Conservation (phyloP, 805 yeast species). For the Candida adriatica region DNA sequence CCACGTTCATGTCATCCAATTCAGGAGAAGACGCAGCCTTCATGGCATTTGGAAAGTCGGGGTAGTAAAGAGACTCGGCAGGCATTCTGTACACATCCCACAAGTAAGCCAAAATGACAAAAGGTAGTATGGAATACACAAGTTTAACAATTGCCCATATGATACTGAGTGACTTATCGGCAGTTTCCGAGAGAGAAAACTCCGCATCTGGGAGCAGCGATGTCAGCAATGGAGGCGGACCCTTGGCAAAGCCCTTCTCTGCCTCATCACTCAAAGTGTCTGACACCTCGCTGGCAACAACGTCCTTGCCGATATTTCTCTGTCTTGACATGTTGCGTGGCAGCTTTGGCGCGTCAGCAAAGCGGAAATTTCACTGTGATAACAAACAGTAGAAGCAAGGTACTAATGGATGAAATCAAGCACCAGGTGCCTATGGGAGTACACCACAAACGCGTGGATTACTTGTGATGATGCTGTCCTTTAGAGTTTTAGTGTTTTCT, state of each 20-base stretch:
- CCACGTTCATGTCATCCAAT: constrained; percentile 37
- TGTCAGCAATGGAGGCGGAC: neutral
- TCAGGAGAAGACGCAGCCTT: constrained; percentile 19
- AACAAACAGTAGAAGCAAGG: too few relatives aligned
- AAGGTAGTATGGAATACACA: constrained; percentile 10
- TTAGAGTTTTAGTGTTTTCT: too few relatives aligned
- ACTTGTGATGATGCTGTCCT: too few relatives aligned
- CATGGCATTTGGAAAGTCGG: constrained; percentile 30
- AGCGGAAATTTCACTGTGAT: too few relatives aligned
- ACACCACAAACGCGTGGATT: too few relatives aligned
- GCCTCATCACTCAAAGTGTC: neutral
- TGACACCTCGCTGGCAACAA: constrained; percentile 2
- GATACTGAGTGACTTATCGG: neutral
- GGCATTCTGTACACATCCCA: constrained; percentile 10
- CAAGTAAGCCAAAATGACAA: constrained; percentile 9
- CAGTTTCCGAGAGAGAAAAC: constrained; percentile 2
- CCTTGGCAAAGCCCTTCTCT: neutral
- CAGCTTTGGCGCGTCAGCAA: too few relatives aligned
- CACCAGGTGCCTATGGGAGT: too few relatives aligned
- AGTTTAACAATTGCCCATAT: constrained; percentile 1
- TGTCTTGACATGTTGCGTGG: constrained; percentile 5
- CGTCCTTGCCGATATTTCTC: constrained; percentile 7
- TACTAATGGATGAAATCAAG: too few relatives aligned
- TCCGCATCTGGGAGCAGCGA: neutral
- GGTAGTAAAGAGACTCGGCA: constrained; percentile 20